Evolutionary conservation across 169 alveolate species (phyloP).

Genomic region (Eimeria sp.): DNA sequence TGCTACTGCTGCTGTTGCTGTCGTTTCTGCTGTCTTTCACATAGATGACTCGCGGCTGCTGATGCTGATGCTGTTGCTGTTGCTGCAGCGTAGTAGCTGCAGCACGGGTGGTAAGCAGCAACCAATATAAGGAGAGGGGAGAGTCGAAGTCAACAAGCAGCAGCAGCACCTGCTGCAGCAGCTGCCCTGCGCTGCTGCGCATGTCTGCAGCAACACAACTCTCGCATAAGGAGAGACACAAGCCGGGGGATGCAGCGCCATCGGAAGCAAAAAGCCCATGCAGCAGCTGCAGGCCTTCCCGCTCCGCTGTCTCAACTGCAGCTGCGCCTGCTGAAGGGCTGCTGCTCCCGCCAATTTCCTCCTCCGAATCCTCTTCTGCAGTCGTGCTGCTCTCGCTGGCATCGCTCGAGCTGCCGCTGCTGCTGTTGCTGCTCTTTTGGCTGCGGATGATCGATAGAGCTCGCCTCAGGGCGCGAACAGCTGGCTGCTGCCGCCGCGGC

Average conservation of each 20-base stretch:
- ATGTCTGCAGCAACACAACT: constrained; percentile 74
- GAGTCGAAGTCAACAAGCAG: constrained; percentile 69
- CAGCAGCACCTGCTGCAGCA: constrained; percentile 72
- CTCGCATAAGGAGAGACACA: constrained; percentile 70
- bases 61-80: constrained; percentile 20
- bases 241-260: constrained; percentile 36
- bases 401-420: constrained; percentile 9
- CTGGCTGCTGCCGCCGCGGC: constrained; percentile 55
- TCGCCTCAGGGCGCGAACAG: neutral
- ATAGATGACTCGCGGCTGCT: constrained; percentile 32
- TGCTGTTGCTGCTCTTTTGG: constrained; percentile 23
- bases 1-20: constrained; percentile 15
- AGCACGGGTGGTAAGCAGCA: constrained; percentile 58
- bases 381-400: constrained; percentile 14
- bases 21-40: neutral
- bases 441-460: constrained; percentile 8
- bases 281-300: constrained; percentile 7
- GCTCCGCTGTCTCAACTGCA: constrained; percentile 7
- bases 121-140: constrained; percentile 78
- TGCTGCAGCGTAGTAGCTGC: constrained; percentile 49
- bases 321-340: constrained; percentile 22
- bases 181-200: constrained; percentile 77
- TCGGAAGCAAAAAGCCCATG: constrained; percentile 51
- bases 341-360: neutral
- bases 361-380: neutral